Conservation (phyloP, 257 asterid genomes). For the Ilex aquifolium region DNA sequence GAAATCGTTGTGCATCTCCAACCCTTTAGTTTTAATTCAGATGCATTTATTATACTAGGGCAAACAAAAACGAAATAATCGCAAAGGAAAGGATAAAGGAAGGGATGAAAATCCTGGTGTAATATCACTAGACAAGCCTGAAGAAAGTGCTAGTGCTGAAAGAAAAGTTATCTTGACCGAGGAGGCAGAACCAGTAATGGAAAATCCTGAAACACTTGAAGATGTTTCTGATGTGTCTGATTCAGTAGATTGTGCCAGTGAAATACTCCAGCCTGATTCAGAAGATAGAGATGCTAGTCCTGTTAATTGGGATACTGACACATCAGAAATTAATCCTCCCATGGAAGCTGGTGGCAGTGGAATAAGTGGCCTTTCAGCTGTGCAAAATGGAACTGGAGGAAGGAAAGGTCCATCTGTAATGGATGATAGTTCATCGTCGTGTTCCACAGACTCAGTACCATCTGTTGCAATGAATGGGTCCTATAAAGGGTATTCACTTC, state of each 20-base stretch:
- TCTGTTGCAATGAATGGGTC: conserved; percentile 41
- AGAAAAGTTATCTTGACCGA: conserved; percentile 27
- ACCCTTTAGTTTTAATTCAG: too few relatives aligned
- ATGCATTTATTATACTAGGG: conserved; percentile 34
- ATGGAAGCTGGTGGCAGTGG: conserved; percentile 42
- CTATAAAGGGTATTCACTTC: conserved; percentile 23
- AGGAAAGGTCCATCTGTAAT: conserved; percentile 39
- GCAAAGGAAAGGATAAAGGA: conserved; percentile 67
- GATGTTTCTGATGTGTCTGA: conserved; percentile 81
- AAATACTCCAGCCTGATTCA: conserved; percentile 44
- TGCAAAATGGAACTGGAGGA: conserved; percentile 50
- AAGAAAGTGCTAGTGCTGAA: conserved; percentile 36
- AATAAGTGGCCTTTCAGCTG: conserved; percentile 38
- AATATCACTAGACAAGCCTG: conserved; percentile 33
- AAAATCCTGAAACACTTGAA: conserved; percentile 47
- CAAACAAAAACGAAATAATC: conserved; percentile 67
- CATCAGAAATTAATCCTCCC: conserved; percentile 54
- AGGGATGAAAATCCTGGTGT: conserved; percentile 46
- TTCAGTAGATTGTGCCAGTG: conserved; percentile 57
- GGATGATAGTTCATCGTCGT: conserved; percentile 90
- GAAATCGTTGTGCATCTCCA: too few relatives aligned
- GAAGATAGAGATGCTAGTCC: conserved; percentile 58
- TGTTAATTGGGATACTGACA: conserved; percentile 52
- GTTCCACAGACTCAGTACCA: conserved; percentile 86
- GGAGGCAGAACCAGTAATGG: conserved; percentile 31